Percentiles rank a stretch among this genome's conserved stretches.
Conservation (phyloP, 768 basidiomycete genomes). For the Trametes coccinea region DNA sequence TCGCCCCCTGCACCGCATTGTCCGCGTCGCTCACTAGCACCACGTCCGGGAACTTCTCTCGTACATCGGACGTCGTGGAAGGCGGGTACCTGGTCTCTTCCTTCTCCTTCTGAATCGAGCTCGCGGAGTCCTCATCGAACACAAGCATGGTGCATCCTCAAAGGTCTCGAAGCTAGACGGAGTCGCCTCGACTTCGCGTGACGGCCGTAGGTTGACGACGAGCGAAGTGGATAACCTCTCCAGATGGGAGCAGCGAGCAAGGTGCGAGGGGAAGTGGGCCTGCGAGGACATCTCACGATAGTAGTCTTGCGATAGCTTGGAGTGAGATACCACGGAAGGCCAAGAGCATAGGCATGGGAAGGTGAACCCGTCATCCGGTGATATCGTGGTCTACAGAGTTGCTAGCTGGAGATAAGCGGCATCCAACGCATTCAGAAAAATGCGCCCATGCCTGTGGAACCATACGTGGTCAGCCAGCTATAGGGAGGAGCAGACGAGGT, state of each 20-base stretch:
- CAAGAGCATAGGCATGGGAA: slow-evolving; percentile 2
- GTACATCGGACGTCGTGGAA: neutral
- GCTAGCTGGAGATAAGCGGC: no score
- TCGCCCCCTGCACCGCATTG: slow-evolving; percentile 14
- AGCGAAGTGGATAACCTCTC: no score
- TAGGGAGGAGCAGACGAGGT: neutral
- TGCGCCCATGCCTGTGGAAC: no score
- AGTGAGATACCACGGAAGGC: neutral
- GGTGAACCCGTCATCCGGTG: neutral
- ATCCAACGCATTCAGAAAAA: no score
- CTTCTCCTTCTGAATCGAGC: neutral
- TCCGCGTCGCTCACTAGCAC: slow-evolving; percentile 15
- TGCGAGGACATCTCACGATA: neutral
- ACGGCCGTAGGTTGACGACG: neutral
- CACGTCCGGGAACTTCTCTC: slow-evolving; percentile 3
- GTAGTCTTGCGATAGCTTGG: neutral
- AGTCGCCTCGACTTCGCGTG: no score
- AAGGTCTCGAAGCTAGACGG: neutral
- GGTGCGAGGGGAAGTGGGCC: neutral
- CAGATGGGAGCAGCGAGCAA: no score
- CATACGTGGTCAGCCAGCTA: no score
- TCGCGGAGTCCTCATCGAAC: neutral
- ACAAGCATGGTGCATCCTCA: neutral
- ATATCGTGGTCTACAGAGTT: no score
- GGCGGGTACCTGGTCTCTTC: neutral